A percentile compares a stretch with the other conserved stretches of the same genome.
Evolutionary conservation across 169 alveolate species (phyloP).

Genomic region (Blepharisma undulans): DNA sequence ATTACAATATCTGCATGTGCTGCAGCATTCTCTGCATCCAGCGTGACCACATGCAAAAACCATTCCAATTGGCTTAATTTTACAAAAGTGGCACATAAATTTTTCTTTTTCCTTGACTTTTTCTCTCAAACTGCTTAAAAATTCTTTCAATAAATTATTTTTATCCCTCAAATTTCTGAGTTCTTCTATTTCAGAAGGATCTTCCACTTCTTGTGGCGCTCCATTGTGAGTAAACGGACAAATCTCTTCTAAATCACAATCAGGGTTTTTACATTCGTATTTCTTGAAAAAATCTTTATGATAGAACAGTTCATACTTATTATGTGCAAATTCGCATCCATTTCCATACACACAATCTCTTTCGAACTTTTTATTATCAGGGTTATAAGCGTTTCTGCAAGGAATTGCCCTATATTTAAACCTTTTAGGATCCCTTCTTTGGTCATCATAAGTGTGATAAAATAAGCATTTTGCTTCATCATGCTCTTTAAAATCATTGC

Average conservation of each 20-base stretch:
- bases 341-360: neutral
- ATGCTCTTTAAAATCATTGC: conserved; percentile 49
- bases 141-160: neutral
- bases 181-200: neutral
- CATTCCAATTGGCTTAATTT: neutral
- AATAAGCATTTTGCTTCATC: conserved; percentile 60
- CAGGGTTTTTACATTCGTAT: neutral
- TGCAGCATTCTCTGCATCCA: neutral
- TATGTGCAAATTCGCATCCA: neutral
- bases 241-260: neutral
- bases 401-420: neutral
- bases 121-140: neutral
- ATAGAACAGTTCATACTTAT: neutral
- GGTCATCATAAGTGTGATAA: conserved; percentile 44
- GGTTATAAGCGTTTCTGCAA: neutral
- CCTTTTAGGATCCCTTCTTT: conserved; percentile 22
- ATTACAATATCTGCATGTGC: neutral
- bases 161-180: neutral
- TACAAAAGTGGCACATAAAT: neutral
- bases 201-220: neutral
- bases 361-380: neutral
- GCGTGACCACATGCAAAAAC: neutral
- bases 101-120: neutral
- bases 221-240: conserved; percentile 13
- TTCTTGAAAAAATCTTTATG: conserved; percentile 2